Evolutionary conservation across 2,329 filamentous ascomycete species (phyloP).

Genomic region (Botrytis elliptica): DNA sequence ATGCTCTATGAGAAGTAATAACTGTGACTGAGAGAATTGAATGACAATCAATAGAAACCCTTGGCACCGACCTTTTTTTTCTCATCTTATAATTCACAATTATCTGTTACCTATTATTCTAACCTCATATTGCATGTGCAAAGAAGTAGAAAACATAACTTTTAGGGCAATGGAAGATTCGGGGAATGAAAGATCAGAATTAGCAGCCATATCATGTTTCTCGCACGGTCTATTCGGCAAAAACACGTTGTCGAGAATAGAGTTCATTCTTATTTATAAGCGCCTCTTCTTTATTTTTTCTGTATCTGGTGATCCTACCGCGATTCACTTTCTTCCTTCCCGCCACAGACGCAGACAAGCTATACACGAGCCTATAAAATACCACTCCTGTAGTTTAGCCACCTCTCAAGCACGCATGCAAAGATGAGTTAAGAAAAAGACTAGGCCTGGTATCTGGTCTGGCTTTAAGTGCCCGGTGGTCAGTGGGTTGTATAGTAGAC

Average conservation of each 20-base stretch:
- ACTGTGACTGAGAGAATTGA: background rate
- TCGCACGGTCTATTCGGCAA: background rate
- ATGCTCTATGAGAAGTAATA: background rate
- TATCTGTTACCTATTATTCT: no score
- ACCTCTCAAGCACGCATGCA: background rate
- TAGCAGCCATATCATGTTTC: background rate
- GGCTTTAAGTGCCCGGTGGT: background rate
- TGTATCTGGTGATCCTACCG: background rate
- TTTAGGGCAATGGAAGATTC: background rate
- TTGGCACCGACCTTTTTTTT: background rate
- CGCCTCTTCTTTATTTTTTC: background rate
- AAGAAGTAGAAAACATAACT: background rate
- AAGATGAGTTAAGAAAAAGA: accelerated
- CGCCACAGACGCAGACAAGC: background rate
- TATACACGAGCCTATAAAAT: background rate
- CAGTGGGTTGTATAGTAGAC: background rate
- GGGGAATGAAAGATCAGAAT: background rate
- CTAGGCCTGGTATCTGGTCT: background rate
- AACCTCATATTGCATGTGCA: background rate
- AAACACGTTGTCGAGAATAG: background rate
- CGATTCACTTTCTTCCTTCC: background rate
- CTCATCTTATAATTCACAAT: background rate
- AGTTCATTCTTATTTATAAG: background rate
- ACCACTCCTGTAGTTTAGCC: background rate
- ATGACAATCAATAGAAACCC: background rate